phyloP scores from a whole-genome alignment of 2,329 filamentous ascomycete species.

The Sphaceloma murrayae region DNA sequence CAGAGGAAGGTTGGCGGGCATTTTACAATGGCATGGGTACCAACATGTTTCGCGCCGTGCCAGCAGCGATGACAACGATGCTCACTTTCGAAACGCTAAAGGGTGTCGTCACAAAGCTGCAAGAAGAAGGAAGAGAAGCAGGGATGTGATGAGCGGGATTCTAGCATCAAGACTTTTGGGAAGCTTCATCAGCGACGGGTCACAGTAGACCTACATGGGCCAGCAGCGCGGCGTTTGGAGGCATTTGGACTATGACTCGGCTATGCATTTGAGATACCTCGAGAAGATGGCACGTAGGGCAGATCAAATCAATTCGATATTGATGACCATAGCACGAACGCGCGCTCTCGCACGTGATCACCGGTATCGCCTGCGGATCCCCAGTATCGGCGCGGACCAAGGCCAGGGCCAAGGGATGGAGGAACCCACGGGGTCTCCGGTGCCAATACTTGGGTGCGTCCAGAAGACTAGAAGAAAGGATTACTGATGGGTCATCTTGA shows the following conservation, averaged over 20 bases:
- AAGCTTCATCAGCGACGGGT: not conserved
- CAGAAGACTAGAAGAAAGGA: not conserved
- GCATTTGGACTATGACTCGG: not conserved
- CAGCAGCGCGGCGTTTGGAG: slow-evolving; percentile 15
- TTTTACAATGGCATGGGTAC: slow-evolving; percentile 97
- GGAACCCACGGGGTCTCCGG: slow-evolving; percentile 1
- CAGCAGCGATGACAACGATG: slow-evolving; percentile 94
- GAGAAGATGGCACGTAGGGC: slow-evolving; percentile 2
- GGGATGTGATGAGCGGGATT: not conserved
- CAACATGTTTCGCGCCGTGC: slow-evolving; percentile 92
- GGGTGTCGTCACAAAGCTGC: slow-evolving; percentile 44
- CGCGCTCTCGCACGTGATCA: too few relatives aligned
- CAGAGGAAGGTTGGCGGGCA: slow-evolving; percentile 88
- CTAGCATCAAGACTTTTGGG: not conserved
- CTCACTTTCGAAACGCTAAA: slow-evolving; percentile 81
- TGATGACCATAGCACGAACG: too few relatives aligned
- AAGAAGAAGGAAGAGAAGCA: slow-evolving; percentile 39
- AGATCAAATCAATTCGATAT: too few relatives aligned
- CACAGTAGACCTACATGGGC: slow-evolving; percentile 7
- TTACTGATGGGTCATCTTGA: slow-evolving; percentile 11
- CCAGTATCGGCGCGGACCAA: too few relatives aligned
- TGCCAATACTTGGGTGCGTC: not conserved
- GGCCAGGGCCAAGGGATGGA: too few relatives aligned
- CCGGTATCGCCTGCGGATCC: not conserved
- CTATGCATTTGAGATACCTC: slow-evolving; percentile 13